Conservation (phyloP, 2,329 filamentous ascomycete species). For the Aspergillus sp. region DNA sequence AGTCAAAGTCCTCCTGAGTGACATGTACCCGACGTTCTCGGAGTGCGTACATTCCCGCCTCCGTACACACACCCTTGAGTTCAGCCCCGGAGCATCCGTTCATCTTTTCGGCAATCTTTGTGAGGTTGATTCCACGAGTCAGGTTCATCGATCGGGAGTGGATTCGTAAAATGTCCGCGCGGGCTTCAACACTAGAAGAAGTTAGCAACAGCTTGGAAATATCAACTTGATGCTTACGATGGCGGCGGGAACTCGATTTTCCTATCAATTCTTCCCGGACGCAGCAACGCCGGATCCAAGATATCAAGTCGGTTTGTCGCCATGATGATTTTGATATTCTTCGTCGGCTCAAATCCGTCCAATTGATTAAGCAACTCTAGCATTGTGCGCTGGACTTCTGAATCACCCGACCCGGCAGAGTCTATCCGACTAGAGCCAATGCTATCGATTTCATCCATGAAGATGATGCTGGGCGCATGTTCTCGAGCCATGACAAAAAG, state of each 20-base stretch:
- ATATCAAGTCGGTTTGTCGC: slow-evolving; percentile 98
- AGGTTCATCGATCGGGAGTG: slow-evolving; percentile 99
- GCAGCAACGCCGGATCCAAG: slow-evolving; percentile 88
- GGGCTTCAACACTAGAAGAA: slow-evolving; percentile 72
- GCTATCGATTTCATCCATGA: slow-evolving; percentile 99
- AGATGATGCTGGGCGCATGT: slow-evolving; percentile 97
- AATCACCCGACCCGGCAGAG: slow-evolving; percentile 92
- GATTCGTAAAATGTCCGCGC: slow-evolving; percentile 96
- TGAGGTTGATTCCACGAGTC: slow-evolving; percentile 94
- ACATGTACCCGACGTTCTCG: slow-evolving; percentile 96
- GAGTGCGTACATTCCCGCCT: slow-evolving; percentile 97
- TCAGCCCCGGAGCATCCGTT: slow-evolving; percentile 97
- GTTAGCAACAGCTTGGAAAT: slow-evolving; percentile 13
- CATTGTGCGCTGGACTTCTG: slow-evolving; percentile 98
- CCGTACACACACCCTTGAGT: slow-evolving; percentile 97
- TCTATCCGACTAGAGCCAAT: slow-evolving; percentile 98
- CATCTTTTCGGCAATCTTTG: slow-evolving; percentile 99
- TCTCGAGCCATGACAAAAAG: slow-evolving; percentile 99
- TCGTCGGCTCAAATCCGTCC: slow-evolving; percentile 97
- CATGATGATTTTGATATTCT: slow-evolving; percentile 99
- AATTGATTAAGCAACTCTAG: slow-evolving; percentile 97
- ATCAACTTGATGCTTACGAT: slow-evolving; percentile 54
- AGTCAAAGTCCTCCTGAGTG: slow-evolving; percentile 97
- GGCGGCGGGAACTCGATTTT: slow-evolving; percentile 99
- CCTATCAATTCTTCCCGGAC: slow-evolving; percentile 95